Percentiles rank a stretch among this genome's conserved stretches.
Evolutionary conservation across 495 filamentous ascomycete genomes (phyloP).

Genomic region (Aspergillus leporis): DNA sequence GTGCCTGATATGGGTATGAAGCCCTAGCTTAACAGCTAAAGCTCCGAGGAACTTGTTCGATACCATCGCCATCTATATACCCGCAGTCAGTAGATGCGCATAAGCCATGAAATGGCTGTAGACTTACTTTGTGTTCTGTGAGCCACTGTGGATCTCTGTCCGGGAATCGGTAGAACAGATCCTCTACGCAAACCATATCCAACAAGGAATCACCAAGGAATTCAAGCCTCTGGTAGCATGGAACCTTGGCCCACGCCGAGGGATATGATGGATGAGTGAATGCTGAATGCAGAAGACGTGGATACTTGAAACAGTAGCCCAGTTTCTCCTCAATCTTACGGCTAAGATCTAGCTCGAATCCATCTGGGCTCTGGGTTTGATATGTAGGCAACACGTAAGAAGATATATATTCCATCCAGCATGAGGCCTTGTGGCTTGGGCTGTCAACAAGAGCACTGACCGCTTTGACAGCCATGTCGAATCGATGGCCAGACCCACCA

Average conservation of each 20-base stretch:
- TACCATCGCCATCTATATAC: conserved; percentile 84
- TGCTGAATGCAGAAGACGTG: conserved; percentile 76
- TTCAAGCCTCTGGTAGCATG: conserved; percentile 89
- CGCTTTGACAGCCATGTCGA: conserved; percentile 81
- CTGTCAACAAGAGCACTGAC: conserved; percentile 74
- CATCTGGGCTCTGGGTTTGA: conserved; percentile 54
- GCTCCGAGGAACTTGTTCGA: conserved; percentile 93
- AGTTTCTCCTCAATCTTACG: conserved; percentile 63
- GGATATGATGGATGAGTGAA: conserved; percentile 87
- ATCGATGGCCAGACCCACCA: conserved; percentile 53
- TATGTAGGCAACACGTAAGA: conserved; percentile 73
- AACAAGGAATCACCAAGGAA: conserved; percentile 90
- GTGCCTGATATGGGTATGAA: conserved; percentile 72
- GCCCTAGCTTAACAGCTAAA: conserved; percentile 70
- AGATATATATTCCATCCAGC: conserved; percentile 70
- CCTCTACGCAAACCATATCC: conserved; percentile 83
- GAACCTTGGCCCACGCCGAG: conserved; percentile 70
- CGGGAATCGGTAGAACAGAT: conserved; percentile 74
- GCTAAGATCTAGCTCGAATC: conserved; percentile 62
- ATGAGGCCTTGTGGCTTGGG: conserved; percentile 63
- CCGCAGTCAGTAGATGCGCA: conserved; percentile 11
- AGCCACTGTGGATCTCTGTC: conserved; percentile 92
- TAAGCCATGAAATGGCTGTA: not conserved
- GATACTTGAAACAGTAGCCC: conserved; percentile 79
- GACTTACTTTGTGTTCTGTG: conserved; percentile 83